A percentile compares a stretch with the other conserved stretches of the same genome.
Conservation (phyloP, 331 rosid genomes). For the Ulmus americana region DNA sequence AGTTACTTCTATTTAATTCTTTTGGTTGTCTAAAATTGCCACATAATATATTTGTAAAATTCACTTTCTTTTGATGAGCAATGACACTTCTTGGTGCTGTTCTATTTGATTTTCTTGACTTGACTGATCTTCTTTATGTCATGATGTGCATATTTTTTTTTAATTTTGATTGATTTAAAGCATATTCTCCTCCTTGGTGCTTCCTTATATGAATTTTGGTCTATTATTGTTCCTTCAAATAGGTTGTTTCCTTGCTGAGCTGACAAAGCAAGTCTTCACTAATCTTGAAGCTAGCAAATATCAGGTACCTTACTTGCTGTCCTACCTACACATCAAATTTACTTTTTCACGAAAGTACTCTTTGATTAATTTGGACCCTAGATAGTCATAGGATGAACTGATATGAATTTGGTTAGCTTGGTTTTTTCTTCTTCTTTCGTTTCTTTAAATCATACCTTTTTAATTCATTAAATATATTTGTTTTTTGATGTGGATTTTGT, state of each 20-base stretch:
- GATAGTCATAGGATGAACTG: background rate
- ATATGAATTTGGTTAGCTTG: background rate
- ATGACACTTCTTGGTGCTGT: background rate
- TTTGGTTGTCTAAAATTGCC: no score
- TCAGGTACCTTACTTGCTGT: constrained; percentile 52
- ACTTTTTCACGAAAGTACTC: background rate
- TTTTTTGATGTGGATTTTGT: background rate
- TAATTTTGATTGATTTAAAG: background rate
- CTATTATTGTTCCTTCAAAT: constrained; percentile 18
- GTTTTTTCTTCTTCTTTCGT: background rate
- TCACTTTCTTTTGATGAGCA: background rate
- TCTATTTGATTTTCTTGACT: constrained; percentile 6
- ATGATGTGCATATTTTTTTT: background rate
- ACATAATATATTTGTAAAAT: no score
- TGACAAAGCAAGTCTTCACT: constrained; percentile 91
- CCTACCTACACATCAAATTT: constrained; percentile 6
- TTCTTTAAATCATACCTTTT: background rate
- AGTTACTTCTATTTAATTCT: no score
- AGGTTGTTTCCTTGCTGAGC: constrained; percentile 96
- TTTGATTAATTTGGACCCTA: background rate
- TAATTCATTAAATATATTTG: background rate
- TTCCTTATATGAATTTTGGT: background rate
- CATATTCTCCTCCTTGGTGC: background rate
- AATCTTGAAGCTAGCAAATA: constrained; percentile 89
- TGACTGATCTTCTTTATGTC: background rate